Evolutionary conservation across 805 yeast genomes (phyloP), one percentile per base, ranked within the genome.

Genomic region (Lipomyces lipofer): DNA sequence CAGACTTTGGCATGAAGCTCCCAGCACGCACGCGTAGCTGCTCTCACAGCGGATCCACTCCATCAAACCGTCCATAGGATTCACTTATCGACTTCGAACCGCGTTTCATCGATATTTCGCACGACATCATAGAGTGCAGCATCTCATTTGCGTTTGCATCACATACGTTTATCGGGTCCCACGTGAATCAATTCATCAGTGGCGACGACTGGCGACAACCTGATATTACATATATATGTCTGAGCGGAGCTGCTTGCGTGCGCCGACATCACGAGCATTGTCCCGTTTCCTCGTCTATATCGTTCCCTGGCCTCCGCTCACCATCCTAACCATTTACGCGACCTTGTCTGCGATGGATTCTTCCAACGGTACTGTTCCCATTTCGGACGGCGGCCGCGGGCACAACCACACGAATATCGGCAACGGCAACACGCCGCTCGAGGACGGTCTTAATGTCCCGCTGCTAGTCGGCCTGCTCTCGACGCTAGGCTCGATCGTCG

Each of bases 401-500:
- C 8, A 29, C 21, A 46, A 24, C 45, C 52, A 36, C 21, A 51
- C 39, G 10, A 27, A 12, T 27, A 27, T 22, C 47, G 12, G 19
- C 21, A 15, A 15, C 19, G 24, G 24, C 9, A 17, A 21, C 30
- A 21, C 47, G 17, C 44, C 43, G 36, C 32, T 43, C 10, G 55
- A 54, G 7, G 56, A 49, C 38, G 67, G 58, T 10, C 35, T 66
- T 17, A 71, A 69, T 54, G 56, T 73, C 15, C 75, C 77, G 5
- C 58, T 73, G 43, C 63, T 73, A 10, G 69, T 73, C 22, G 75
- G 74, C 0, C 65, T 74, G 15, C 59, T 72, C 27, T 63, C 73
- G 2, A 74, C 75, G 1, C 55, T 74, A 22, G 77, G 76, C 2
- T 38, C 56, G 19, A 43, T 56, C 28, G 51, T 47, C 13, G 42